Evolutionary conservation across 129 eudicot genomes (phyloP), one percentile per base, ranked within the genome.

Genomic region (Artemisia annua): DNA sequence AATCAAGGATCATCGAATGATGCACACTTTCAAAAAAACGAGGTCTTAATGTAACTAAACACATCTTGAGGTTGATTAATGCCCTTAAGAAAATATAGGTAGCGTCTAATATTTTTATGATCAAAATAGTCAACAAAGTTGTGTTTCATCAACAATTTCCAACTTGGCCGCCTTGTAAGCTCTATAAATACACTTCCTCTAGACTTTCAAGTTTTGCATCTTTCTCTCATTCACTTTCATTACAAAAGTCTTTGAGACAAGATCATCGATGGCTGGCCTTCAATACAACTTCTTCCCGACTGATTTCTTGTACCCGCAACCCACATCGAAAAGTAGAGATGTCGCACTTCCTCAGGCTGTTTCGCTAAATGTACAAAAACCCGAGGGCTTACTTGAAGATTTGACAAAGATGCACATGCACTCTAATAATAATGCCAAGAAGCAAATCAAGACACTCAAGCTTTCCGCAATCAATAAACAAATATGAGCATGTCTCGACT

Each of bases 281-380:
- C 84, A 75, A 63, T 80, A 80, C 69, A 75, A 80, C 63, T 80
- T 80, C 76, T 80, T 80, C 28, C 84, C 80, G 11, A 80, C 84
- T n/a, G 84, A 80, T 75, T 80, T 80, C 67, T 75, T 75, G 3
- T 75, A 68, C 62, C 80, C 80, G 30, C 73, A 55, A 74, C 16
- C 77, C 6, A n/a, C 72, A 75, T 17, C 73, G 17, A 67, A 50
- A 14, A 63, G 20, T 55, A 63, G 24, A 54, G 77, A 69, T 22
- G 20, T 7, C 12, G 16, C 52, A 1, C 15, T 43, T 70, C 50
- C 80, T 17, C 84, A 75, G 16, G 17, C 44, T 54, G 73, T 69
- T 52, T 39, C 77, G 22, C 48, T 80, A 17, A 80, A 24, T 20
- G 48, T 35, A 12, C 77, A 46, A 4, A 69, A 67, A 16, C 44